Base-by-base conservation (phyloP, 2,329 filamentous ascomycete species). In the Fusarium pininemorale region DNA sequence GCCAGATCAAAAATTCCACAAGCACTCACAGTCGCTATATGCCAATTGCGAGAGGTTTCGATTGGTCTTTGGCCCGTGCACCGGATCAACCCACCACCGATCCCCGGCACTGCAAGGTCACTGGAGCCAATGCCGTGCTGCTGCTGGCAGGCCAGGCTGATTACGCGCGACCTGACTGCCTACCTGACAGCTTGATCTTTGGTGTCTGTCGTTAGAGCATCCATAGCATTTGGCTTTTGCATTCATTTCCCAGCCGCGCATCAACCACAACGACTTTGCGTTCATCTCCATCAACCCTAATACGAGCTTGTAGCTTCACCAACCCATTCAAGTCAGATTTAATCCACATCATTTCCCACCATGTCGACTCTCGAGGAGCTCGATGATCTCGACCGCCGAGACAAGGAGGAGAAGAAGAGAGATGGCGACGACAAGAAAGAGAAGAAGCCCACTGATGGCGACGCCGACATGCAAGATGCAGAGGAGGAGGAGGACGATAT, bases 301-400 rank as follows among this genome's bases (percentile, higher is more conserved):
- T 32, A 24, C 47, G 48, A 54, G 30, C 24, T 38, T 39, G 22
- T 26, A 12, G 35, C 38, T 24, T 50, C n/a, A 28, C 35, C 32
- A 7, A 9, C 35, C 5, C 53, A 44, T n/a, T 39, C 47, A 18
- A 16, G 54, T 30, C 26, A 45, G 30, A 56, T 41, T 54, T 44
- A 59, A 48, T 69, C 44, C 42, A 45, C 63, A 45, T 42, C 72
- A 63, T 55, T 47, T 59, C 51, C 79, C 81, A 87, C 73, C 82
- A 97, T 97, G 94, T 95, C 94, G 78, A 96, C 94, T 78, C 91
- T 97, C 80, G 94, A 97, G 87, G 94, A 97, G 86, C 92, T 97
- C 81, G 94, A 97, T 82, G 93, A 95, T 83, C 88, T 97, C 83
- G 93, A 96, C 87, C 92, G 92, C 84, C 90, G 92, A 84, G 90